phyloP scores from a whole-genome alignment of 2,329 filamentous ascomycete species.

The Aspergillus tanneri region DNA sequence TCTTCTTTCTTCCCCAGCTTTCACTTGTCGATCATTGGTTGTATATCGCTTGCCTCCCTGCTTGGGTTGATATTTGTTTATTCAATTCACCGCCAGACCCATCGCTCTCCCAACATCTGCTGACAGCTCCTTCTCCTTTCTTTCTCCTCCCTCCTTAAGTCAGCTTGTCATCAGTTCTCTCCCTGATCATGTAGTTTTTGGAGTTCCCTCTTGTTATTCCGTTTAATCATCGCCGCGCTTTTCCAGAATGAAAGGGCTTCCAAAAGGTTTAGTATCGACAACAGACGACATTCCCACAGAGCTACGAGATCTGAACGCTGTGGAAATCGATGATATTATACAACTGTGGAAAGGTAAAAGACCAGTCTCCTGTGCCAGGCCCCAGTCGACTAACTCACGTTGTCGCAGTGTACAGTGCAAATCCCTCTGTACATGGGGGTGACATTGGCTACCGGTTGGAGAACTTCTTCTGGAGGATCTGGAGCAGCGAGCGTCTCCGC shows the following conservation, averaged over 20 bases:
- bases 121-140: neutral
- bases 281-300: constrained; percentile 38
- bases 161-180: neutral
- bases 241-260: constrained; percentile 39
- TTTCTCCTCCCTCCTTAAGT: neutral
- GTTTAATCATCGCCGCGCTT: neutral
- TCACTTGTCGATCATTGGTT: neutral
- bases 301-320: constrained; percentile 40
- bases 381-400: constrained; percentile 8
- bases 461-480: constrained; percentile 56
- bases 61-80: neutral
- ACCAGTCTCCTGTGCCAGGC: neutral
- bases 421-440: constrained; percentile 44
- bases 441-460: constrained; percentile 47
- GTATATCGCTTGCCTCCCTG: constrained; percentile 1
- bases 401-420: constrained; percentile 46
- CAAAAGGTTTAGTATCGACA: constrained; percentile 45
- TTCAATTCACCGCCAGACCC: constrained; percentile 9
- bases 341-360: constrained; percentile 51
- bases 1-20: neutral
- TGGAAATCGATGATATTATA: constrained; percentile 44
- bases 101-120: neutral
- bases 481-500: constrained; percentile 43
- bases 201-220: neutral
- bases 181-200: constrained; percentile 7